A percentile compares a stretch with the other conserved stretches of the same genome.
phyloP scores from a whole-genome alignment of 805 yeast genomes.

The Candida stauntonica region DNA sequence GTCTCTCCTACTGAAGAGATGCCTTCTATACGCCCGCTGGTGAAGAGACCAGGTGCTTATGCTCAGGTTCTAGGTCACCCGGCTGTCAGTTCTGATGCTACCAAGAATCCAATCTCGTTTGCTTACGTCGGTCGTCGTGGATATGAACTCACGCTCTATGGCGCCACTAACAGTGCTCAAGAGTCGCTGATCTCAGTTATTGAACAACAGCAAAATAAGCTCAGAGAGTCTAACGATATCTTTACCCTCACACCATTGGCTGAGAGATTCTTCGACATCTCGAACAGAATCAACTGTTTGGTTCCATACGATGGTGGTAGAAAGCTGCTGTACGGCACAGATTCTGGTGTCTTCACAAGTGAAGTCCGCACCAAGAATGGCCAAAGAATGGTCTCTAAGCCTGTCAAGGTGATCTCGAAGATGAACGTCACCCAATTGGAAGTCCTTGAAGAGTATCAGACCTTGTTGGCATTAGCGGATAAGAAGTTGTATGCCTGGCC shows the following conservation, averaged over 20 bases:
- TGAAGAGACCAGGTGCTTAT: slow-evolving; percentile 32
- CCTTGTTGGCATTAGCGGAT: slow-evolving; percentile 76
- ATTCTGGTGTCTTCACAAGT: slow-evolving; percentile 81
- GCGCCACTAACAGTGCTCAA: slow-evolving; percentile 51
- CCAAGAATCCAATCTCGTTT: slow-evolving; percentile 42
- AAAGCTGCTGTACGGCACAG: slow-evolving; percentile 86
- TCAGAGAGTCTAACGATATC: slow-evolving; percentile 70
- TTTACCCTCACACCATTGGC: slow-evolving; percentile 74
- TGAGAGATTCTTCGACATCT: slow-evolving; percentile 68
- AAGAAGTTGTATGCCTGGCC: slow-evolving; percentile 76
- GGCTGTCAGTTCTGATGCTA: slow-evolving; percentile 21
- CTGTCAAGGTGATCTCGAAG: slow-evolving; percentile 69
- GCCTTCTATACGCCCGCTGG: slow-evolving; percentile 49
- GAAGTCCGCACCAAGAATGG: slow-evolving; percentile 49
- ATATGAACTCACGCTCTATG: slow-evolving; percentile 39
- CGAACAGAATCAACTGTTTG: slow-evolving; percentile 81
- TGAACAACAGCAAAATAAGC: slow-evolving; percentile 69
- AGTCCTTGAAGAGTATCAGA: slow-evolving; percentile 85
- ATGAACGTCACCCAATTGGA: slow-evolving; percentile 83
- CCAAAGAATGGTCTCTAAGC: slow-evolving; percentile 58
- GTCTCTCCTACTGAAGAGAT: slow-evolving; percentile 75
- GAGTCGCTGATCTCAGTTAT: slow-evolving; percentile 78
- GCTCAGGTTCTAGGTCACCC: slow-evolving; percentile 25
- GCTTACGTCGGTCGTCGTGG: slow-evolving; percentile 47
- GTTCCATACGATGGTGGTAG: slow-evolving; percentile 95